Conservation (phyloP, 805 yeast genomes). For the Suhomyces kilbournensis region DNA sequence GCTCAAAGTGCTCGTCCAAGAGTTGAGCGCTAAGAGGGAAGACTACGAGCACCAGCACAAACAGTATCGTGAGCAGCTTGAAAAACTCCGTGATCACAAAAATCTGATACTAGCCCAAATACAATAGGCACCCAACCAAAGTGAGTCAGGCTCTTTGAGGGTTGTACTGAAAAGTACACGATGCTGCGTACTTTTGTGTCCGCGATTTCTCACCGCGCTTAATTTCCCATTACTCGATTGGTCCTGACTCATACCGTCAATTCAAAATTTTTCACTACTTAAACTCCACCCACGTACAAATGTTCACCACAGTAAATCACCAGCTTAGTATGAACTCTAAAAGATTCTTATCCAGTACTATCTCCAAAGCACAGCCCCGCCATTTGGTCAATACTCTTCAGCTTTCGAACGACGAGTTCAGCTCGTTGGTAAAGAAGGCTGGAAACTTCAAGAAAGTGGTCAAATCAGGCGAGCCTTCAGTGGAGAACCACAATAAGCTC, state of each 20-base stretch:
- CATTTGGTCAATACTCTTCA: slow-evolving; percentile 84
- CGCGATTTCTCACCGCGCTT: slow-evolving; percentile 15
- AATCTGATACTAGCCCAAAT: background rate
- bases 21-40: background rate
- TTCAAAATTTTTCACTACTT: slow-evolving; percentile 3
- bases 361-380: slow-evolving; percentile 36
- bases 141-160: no score
- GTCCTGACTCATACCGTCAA: slow-evolving; percentile 5
- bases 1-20: background rate
- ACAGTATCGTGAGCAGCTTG: background rate
- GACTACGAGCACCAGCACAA: background rate
- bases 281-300: background rate
- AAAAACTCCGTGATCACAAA: background rate
- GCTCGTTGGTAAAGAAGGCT: slow-evolving; percentile 71
- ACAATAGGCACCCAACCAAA: no score
- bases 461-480: slow-evolving; percentile 47
- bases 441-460: slow-evolving; percentile 60
- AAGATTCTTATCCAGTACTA: slow-evolving; percentile 3
- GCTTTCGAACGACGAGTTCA: slow-evolving; percentile 68
- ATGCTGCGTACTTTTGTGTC: background rate
- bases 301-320: background rate
- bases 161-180: background rate
- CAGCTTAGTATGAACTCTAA: slow-evolving; percentile 1
- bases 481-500: slow-evolving; percentile 49
- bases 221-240: slow-evolving; percentile 10